phyloP scores from a whole-genome alignment of 2,329 filamentous ascomycete species.

The Neocatenulostroma microsporum region DNA sequence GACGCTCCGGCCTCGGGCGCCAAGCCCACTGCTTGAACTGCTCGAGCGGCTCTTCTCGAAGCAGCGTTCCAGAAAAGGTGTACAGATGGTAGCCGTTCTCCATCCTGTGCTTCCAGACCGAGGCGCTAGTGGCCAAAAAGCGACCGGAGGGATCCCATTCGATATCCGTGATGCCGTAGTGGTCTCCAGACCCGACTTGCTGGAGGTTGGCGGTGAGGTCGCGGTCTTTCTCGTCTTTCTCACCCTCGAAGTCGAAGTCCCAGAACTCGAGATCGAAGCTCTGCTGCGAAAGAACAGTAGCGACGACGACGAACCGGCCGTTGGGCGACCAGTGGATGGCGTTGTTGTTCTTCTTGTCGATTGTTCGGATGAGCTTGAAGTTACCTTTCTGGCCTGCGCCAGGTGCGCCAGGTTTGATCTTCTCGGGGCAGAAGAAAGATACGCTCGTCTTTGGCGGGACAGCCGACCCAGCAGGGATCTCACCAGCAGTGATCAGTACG shows the following conservation, averaged over 20 bases:
- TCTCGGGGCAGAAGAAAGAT: conserved; percentile 94
- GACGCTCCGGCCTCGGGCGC: conserved; percentile 84
- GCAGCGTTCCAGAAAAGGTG: conserved; percentile 83
- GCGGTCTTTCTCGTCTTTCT: conserved; percentile 85
- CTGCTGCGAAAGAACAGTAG: conserved; percentile 85
- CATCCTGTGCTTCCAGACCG: conserved; percentile 97
- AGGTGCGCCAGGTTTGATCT: conserved; percentile 68
- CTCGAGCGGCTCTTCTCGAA: conserved; percentile 86
- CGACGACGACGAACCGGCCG: conserved; percentile 89
- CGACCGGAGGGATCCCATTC: conserved; percentile 97
- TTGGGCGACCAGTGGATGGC: conserved; percentile 98
- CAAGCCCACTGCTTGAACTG: conserved; percentile 98
- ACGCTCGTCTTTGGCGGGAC: conserved; percentile 91
- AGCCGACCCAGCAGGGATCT: conserved; percentile 67
- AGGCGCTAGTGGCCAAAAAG: conserved; percentile 88
- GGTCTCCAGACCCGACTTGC: conserved; percentile 85
- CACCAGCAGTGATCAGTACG: conserved; percentile 89
- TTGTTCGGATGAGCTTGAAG: conserved; percentile 90
- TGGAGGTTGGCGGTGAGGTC: conserved; percentile 91
- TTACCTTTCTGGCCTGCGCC: too few species aligned
- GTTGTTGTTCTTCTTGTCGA: conserved; percentile 99
- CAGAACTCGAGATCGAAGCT: conserved; percentile 96
- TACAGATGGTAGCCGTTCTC: conserved; percentile 99
- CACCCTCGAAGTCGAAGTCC: conserved; percentile 95
- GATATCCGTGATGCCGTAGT: conserved; percentile 95